phyloP scores from a whole-genome alignment of 176 grass and related monocot species.

The Zea luxurians region DNA sequence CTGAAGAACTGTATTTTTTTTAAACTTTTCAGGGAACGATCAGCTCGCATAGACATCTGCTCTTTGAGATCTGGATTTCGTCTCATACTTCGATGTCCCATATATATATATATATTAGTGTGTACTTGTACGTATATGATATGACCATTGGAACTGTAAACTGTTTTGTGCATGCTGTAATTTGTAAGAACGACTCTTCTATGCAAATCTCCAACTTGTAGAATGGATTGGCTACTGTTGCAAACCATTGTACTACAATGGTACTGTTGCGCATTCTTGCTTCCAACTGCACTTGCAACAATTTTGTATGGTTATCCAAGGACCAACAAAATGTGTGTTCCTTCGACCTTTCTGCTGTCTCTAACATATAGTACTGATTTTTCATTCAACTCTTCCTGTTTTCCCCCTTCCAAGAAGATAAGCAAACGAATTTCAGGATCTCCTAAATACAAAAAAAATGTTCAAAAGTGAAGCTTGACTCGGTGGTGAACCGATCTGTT shows the following conservation, averaged over 20 bases:
- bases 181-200: conserved; percentile 32
- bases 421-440: neutral
- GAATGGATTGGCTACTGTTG: conserved; percentile 23
- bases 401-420: neutral
- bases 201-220: conserved; percentile 38
- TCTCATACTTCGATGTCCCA: conserved; percentile 10
- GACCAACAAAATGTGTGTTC: neutral
- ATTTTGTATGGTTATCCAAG: conserved; percentile 4
- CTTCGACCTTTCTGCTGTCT: neutral
- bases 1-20: conserved; percentile 22
- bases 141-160: neutral
- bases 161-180: conserved; percentile 41
- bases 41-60: conserved; percentile 18
- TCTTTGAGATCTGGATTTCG: conserved; percentile 31
- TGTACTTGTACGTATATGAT: neutral
- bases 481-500: neutral
- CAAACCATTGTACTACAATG: conserved; percentile 23
- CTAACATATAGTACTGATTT: neutral
- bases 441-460: neutral
- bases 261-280: conserved; percentile 1
- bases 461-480: conserved; percentile 18
- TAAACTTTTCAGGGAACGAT: neutral
- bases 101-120: neutral
- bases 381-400: neutral
- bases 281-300: conserved; percentile 21